phyloP scores from a whole-genome alignment of 805 yeast genomes.

The Nakazawaea siamensis region DNA sequence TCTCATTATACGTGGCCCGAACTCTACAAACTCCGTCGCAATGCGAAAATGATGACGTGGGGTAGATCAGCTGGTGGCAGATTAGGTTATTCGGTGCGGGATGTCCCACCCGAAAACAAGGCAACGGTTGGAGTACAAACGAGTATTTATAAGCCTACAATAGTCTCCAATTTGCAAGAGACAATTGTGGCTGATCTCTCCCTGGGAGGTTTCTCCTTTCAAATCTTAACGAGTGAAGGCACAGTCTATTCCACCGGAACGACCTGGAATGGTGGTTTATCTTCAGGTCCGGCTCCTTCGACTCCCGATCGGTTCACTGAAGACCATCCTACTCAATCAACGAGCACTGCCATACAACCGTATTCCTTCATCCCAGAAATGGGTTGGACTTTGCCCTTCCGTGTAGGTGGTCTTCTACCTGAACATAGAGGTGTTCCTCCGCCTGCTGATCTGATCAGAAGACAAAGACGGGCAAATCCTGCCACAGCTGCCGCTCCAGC shows the following conservation, averaged over 20 bases:
- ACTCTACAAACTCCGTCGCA: constrained; percentile 30
- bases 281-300: constrained; percentile 32
- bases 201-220: constrained; percentile 61
- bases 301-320: constrained; percentile 20
- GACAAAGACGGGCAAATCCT: not conserved
- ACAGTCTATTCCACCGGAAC: constrained; percentile 46
- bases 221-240: constrained; percentile 48
- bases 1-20: constrained; percentile 41
- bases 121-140: constrained; percentile 15
- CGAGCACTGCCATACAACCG: no score
- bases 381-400: constrained; percentile 1
- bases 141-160: constrained; percentile 30
- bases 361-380: constrained; percentile 1
- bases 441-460: constrained; percentile 4
- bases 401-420: constrained; percentile 1
- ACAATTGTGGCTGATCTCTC: constrained; percentile 35
- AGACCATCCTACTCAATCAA: not conserved
- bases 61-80: constrained; percentile 35
- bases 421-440: constrained; percentile 1
- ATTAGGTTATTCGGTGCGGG: constrained; percentile 31
- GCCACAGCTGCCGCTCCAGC: not conserved
- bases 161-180: constrained; percentile 26
- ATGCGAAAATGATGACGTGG: constrained; percentile 43
- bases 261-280: constrained; percentile 30
- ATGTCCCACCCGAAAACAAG: constrained; percentile 19